phyloP scores from a whole-genome alignment of 495 filamentous ascomycete species.

The Hypoxylon rickii region DNA sequence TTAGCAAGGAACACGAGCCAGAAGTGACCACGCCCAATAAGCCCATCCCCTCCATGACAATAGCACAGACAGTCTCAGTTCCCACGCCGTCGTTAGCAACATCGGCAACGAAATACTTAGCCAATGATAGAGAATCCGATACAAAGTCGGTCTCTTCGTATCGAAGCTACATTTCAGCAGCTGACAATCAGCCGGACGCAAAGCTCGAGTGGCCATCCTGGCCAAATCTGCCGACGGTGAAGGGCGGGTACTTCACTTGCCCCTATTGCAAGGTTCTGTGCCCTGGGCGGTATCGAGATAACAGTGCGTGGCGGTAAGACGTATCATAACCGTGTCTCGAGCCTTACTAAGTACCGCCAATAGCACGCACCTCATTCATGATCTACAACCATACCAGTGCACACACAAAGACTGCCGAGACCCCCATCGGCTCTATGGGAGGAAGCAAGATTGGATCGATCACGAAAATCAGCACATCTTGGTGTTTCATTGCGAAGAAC shows the following conservation, averaged over 20 bases:
- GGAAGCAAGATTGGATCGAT: conserved; percentile 36
- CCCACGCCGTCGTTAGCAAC: not conserved
- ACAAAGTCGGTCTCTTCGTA: conserved; percentile 11
- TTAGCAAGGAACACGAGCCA: not conserved
- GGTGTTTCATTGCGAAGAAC: not conserved
- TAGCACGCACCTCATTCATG: conserved; percentile 37
- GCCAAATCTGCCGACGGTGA: conserved; percentile 3
- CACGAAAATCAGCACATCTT: conserved; percentile 29
- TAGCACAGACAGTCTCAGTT: not conserved
- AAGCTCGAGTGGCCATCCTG: conserved; percentile 9
- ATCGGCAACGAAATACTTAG: not conserved
- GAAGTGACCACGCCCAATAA: not conserved
- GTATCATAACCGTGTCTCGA: not conserved
- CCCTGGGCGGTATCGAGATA: conserved; percentile 9
- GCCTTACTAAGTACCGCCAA: not conserved
- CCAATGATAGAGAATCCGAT: not conserved
- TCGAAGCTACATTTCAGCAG: conserved; percentile 7
- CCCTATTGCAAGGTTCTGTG: conserved; percentile 35
- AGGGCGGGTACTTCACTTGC: conserved; percentile 20
- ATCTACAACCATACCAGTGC: conserved; percentile 40
- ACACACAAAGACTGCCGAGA: conserved; percentile 34
- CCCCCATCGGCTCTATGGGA: conserved; percentile 33
- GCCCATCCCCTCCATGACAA: not conserved
- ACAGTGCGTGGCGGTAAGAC: conserved; percentile 13
- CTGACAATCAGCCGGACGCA: not conserved